phyloP scores from a whole-genome alignment of 2,329 filamentous ascomycete species.

The Botrytis aclada region DNA sequence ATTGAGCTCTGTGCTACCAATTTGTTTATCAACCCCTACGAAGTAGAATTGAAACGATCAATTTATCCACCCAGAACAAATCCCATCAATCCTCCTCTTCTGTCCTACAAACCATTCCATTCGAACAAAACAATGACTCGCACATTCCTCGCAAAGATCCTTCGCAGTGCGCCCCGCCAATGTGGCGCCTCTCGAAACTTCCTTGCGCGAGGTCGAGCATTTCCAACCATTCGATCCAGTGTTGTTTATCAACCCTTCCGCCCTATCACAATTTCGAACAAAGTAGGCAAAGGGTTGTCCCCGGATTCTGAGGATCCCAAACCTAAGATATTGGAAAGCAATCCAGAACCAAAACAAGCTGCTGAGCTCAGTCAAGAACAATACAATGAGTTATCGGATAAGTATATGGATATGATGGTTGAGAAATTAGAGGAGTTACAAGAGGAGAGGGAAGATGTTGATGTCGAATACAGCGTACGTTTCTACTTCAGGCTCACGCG shows the following conservation, averaged over 20 bases:
- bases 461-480: slow-evolving; percentile 85
- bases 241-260: slow-evolving; percentile 18
- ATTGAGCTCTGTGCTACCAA: not conserved
- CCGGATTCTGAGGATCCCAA: slow-evolving; percentile 57
- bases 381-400: slow-evolving; percentile 76
- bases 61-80: not conserved
- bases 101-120: not conserved
- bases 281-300: slow-evolving; percentile 50
- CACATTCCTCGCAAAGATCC: slow-evolving; percentile 4
- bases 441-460: slow-evolving; percentile 71
- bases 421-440: slow-evolving; percentile 67
- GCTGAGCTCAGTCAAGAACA: slow-evolving; percentile 65
- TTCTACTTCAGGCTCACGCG: slow-evolving; percentile 1
- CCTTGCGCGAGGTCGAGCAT: not conserved
- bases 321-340: slow-evolving; percentile 43
- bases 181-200: slow-evolving; percentile 1
- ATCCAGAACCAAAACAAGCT: slow-evolving; percentile 48
- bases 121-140: slow-evolving; percentile 9
- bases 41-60: not conserved
- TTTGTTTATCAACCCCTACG: not conserved
- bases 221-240: not conserved
- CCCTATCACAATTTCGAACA: slow-evolving; percentile 40
- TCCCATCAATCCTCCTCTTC: not conserved
- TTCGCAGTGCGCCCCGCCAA: slow-evolving; percentile 8
- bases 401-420: slow-evolving; percentile 62